Percentiles rank a stretch among this genome's conserved stretches.
These are phyloP conservation scores for Eucalyptus polyanthemos DNA, from an alignment of 345 rosid species.

Conservation along the genomic window DNA sequence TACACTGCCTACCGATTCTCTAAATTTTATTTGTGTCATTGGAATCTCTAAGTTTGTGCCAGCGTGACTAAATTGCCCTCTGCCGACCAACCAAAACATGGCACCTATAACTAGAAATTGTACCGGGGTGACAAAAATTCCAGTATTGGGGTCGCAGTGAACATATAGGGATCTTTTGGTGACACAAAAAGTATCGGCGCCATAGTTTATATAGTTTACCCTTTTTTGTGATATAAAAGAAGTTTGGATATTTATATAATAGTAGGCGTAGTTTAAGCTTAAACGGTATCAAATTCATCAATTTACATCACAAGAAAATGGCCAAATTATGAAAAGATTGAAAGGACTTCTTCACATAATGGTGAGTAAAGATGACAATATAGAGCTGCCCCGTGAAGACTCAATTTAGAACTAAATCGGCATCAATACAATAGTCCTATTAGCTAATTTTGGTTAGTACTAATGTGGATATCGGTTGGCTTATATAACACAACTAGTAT, in stretches of 20 bases:
- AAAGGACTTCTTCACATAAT: background rate
- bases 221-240: background rate
- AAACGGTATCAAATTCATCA: fast-evolving
- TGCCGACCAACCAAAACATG: too few relatives aligned
- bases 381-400: background rate
- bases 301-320: background rate
- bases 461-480: fast-evolving
- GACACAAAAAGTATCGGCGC: background rate
- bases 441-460: background rate
- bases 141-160: fast-evolving
- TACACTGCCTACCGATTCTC: background rate
- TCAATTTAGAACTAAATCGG: too few relatives aligned
- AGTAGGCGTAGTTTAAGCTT: fast-evolving
- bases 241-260: too few relatives aligned
- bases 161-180: background rate
- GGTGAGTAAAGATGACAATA: background rate
- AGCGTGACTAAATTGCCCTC: too few relatives aligned
- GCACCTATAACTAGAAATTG: background rate
- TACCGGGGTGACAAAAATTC: background rate
- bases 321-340: background rate
- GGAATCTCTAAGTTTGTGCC: fast-evolving
- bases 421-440: too few relatives aligned
- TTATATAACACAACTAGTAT: too few relatives aligned
- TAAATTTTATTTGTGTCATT: background rate
- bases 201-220: background rate